Base-by-base conservation (phyloP, 768 basidiomycete species). In the Pisolithus albus region DNA sequence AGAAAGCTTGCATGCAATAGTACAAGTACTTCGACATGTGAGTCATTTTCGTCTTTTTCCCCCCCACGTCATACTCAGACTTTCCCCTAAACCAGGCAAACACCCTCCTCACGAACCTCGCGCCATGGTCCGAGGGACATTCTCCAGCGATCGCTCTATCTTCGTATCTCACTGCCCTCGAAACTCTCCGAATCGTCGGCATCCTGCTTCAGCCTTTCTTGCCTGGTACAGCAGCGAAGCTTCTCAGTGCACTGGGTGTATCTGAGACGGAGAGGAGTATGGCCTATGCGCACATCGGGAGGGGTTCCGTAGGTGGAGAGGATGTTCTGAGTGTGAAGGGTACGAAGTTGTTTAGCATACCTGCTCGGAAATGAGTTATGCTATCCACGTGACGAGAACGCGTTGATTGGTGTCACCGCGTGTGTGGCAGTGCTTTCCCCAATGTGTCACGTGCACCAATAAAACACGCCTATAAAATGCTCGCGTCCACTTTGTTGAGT, bases 191-290 rank as follows among this genome's bases (percentile, higher is more conserved):
- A 0, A 68, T 89, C 5, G 72, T 75, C 1, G 86, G 82, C 0
- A 82, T 87, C 37, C 79, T 88, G 21, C 65, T 93, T 6, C 81
- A 83, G 61, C 89, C 92, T 2, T 81, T 92, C 67, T 80, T 88
- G 59, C 92, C 92, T 0, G 65, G 60, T 3, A 78, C 81, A 32
- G 72, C 83, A 4, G 65, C 59, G 23, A 70, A 67, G 43, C 62
- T 94, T 11, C 69, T 90, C 1, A 80, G 85, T 58, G 74, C 73
- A 5, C 66, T 92, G 30, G 74, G 73, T 0, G 69, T 85, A 7
- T 51, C 67, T 7, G 59, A 18, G 3, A 61, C 59, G 5, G 59
- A 71, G 52, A 67, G 77, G 34, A 67, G 56, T 2, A 53, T 71
- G 50, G 50, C 52, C 9, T 56, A 52, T 50, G 56, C 68, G 9